Evolutionary conservation across 257 asterid genomes (phyloP), one percentile per base, ranked within the genome.

Genomic region (Fraxinus anomala): DNA sequence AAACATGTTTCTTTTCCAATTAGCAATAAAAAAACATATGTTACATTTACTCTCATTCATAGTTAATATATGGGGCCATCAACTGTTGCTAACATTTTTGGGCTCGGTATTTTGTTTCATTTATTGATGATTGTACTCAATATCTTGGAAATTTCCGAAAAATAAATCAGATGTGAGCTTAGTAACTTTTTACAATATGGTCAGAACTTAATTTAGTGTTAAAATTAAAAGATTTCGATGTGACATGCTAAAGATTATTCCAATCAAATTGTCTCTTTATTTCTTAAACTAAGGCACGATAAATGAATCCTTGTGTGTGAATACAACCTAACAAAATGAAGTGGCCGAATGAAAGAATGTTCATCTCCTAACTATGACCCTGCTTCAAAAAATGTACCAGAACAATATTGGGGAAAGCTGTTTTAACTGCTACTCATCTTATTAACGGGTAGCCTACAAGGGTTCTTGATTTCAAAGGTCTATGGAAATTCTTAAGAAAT

Each of bases 261-360:
- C 33, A 80, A 69, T 28, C 8, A 24, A 12, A 1, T 19, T 80
- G 12, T 4, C 39, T 30, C 51, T 19, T 4, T 40, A 7, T 12
- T 59, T 36, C 21, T 47, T 65, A 39, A 70, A 21, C 17, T 24
- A 49, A 0, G 68, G 82, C 0, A 73, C 42, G 4, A 40, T 79
- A 14, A 74, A 79, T 39, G 16, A 63, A 9, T 39, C 59, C 0
- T 79, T 69, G 1, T 79, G 73, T 63, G 66, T 72, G 1, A 33
- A 56, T 3, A 72, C 61, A 2, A 42, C 77, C 2, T 67, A 78
- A 26, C 47, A 78, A 59, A 78, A 70, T 9, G 73, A 30, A 49
- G 4, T 70, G 2, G 73, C 21, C 11, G 1, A 78, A 10, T 5
- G 7, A 42, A 36, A 49, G 61, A 49, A 16, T 49, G 21, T 8